Evolutionary conservation across 305 asterid genomes (phyloP), one percentile per base, ranked within the genome.

Genomic region (Nicotiana rustica): DNA sequence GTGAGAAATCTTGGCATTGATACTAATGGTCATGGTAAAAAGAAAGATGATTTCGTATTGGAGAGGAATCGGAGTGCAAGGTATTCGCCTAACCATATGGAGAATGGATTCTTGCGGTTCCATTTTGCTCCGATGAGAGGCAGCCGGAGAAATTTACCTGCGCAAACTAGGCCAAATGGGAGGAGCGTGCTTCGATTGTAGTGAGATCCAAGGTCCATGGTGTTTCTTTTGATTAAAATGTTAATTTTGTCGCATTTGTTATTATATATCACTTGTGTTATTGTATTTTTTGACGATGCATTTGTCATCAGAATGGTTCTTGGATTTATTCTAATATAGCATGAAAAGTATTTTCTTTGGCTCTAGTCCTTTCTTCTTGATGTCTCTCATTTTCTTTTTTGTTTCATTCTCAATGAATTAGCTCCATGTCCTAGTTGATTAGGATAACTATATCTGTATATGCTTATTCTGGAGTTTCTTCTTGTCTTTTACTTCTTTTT

Each of bases 1-100:
- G 88, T 78, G 60, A 89, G 92, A 87, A 91, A 89, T 82, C 85
- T 96, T 4, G 84, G 79, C n/a, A 86, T 82, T 81, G 97, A 93
- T 35, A 85, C 83, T 83, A 90, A 84, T 71, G 92, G 88, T 65
- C 67, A 87, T 79, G 91, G 91, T 79, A 91, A 89, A 91, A 88
- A 73, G 88, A 90, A 89, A 81, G 94, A 89, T 3, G 97, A 90
- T 82, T 86, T 88, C 14, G 92, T 89, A 83, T 82, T 93, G 92
- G 98, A 96, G 88, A 92, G 90, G 89, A 94, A 94, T 77, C 85
- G 94, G 79, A 96, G 97, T 79, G 98, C 94, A 5, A 90, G 95
- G 87, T 92, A 91, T 87, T 92, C 97, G 0, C 97, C 97, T 0
- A 92, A 87, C 81, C 87, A 89, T 81, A 77, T 89, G 2, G 98